These are phyloP conservation scores for Byssochlamys sp. DNA, from an alignment of 2,329 filamentous ascomycete species.

Conservation along the genomic window DNA sequence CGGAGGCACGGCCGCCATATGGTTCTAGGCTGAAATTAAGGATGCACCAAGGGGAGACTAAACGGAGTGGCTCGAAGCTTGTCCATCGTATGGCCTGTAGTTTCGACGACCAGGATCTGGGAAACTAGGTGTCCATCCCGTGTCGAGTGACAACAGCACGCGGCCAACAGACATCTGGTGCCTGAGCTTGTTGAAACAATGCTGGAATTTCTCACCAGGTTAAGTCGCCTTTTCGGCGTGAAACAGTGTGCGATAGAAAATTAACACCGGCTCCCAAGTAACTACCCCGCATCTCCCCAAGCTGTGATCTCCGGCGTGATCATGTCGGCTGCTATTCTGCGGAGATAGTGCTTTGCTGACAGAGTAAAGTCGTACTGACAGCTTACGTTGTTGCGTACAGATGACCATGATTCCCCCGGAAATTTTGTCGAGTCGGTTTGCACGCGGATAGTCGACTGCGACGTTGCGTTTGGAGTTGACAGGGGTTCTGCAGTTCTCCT, in stretches of 20 bases:
- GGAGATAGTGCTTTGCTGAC: not conserved
- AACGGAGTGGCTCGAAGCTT: not conserved
- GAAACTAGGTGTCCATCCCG: not conserved
- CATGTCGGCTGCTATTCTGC: not conserved
- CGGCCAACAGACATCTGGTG: not conserved
- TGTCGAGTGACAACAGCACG: not conserved
- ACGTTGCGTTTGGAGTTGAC: not conserved
- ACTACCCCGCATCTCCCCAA: not conserved
- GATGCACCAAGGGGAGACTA: not conserved
- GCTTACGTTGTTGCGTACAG: not conserved
- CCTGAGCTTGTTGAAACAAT: not conserved
- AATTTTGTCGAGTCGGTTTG: not conserved
- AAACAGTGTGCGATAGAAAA: not conserved
- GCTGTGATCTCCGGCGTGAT: not conserved
- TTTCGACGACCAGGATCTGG: not conserved
- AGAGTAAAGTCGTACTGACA: not conserved
- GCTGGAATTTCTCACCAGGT: not conserved
- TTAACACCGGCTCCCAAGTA: not conserved
- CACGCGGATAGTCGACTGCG: not conserved
- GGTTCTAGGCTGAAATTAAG: not conserved
- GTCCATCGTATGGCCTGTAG: not conserved
- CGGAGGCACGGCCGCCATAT: not conserved
- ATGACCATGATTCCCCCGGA: not conserved
- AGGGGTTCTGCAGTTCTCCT: not conserved
- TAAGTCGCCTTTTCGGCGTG: not conserved